Conservation (phyloP, 305 asterid genomes). For the Fraxinus platypoda region DNA sequence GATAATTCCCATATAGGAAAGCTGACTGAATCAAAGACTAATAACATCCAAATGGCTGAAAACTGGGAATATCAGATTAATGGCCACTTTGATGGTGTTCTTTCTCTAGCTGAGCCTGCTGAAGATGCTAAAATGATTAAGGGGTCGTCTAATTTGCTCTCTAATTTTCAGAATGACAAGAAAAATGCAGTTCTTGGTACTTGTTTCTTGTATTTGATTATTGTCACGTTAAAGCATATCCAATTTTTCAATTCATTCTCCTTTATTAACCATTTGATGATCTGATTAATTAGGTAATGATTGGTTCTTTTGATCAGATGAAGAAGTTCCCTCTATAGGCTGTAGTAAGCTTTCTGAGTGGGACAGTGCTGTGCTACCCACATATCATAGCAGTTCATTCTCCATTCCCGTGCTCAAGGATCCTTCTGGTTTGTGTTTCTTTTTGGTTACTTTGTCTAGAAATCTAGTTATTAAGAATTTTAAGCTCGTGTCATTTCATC, state of each 20-base stretch:
- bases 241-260: neutral
- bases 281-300: conserved; percentile 19
- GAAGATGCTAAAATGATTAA: neutral
- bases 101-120: neutral
- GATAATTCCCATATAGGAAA: conserved; percentile 10
- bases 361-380: conserved; percentile 1
- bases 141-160: conserved; percentile 4
- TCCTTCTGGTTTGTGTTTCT: conserved; percentile 29
- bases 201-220: neutral
- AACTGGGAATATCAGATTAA: neutral
- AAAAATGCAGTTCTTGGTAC: neutral
- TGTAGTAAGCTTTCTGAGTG: conserved; percentile 18
- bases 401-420: conserved; percentile 13
- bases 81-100: neutral
- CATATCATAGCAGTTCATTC: conserved; percentile 8
- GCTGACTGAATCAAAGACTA: neutral
- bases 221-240: neutral
- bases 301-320: conserved; percentile 6
- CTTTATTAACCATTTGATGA: conserved; percentile 3
- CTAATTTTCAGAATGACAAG: conserved; percentile 23
- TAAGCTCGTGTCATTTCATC: neutral
- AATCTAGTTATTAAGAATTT: neutral
- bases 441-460: neutral
- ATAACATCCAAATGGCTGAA: neutral
- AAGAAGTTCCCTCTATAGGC: conserved; percentile 8